Conservation (phyloP, 2,329 filamentous ascomycete genomes). For the Pyrenophora graminea region DNA sequence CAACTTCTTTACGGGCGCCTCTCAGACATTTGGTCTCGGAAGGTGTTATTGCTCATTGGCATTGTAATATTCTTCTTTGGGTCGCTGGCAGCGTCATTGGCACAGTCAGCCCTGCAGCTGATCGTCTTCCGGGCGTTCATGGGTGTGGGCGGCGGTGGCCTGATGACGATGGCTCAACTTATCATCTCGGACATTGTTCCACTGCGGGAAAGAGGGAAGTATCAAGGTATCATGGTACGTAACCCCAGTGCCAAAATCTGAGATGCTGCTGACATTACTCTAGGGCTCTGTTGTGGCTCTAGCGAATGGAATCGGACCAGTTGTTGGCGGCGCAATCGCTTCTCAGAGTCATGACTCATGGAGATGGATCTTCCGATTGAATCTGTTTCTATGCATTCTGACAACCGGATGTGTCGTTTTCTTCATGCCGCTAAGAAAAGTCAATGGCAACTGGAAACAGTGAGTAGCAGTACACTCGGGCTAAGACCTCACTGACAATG, state of each 20-base stretch:
- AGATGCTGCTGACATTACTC: not conserved
- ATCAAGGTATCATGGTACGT: slow-evolving; percentile 41
- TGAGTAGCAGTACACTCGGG: slow-evolving; percentile 32
- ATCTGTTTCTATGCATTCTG: slow-evolving; percentile 25
- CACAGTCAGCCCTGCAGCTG: slow-evolving; percentile 56
- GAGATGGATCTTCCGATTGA: slow-evolving; percentile 45
- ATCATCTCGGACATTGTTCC: slow-evolving; percentile 47
- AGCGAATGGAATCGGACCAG: slow-evolving; percentile 33
- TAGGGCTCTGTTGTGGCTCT: slow-evolving; percentile 43
- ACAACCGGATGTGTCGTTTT: slow-evolving; percentile 24
- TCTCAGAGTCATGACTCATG: slow-evolving; percentile 25
- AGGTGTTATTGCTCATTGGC: slow-evolving; percentile 54
- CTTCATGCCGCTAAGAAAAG: slow-evolving; percentile 48
- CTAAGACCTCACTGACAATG: not conserved
- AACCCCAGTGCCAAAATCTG: not conserved
- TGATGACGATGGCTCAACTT: slow-evolving; percentile 51
- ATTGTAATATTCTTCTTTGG: slow-evolving; percentile 53
- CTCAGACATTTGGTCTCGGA: slow-evolving; percentile 62
- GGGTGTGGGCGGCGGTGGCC: slow-evolving; percentile 67
- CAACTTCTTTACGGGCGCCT: slow-evolving; percentile 67
- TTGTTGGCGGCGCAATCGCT: slow-evolving; percentile 33
- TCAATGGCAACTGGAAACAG: slow-evolving; percentile 57
- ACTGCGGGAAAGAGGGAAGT: slow-evolving; percentile 45
- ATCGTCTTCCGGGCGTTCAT: slow-evolving; percentile 64
- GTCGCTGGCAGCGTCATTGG: slow-evolving; percentile 62